Conservation (phyloP, 768 basidiomycete genomes). For the Leccinellum rugosiceps region DNA sequence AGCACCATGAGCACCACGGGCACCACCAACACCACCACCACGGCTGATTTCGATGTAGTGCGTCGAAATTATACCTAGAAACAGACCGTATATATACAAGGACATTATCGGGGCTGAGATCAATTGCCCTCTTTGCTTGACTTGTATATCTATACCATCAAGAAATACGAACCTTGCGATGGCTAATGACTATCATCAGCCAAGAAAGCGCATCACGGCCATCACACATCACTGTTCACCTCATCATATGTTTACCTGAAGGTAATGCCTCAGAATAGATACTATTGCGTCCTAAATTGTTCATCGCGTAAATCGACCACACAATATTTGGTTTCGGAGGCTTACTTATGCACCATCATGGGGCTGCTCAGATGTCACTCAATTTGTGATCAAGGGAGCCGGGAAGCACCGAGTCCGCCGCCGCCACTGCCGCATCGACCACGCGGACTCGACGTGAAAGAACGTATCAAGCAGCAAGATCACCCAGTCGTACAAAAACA, state of each 20-base stretch:
- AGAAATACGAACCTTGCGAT: not conserved
- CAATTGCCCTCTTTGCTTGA: not conserved
- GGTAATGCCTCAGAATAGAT: not conserved
- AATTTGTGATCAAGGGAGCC: not conserved
- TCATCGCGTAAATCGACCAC: not conserved
- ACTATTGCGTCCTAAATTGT: not conserved
- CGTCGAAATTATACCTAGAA: not conserved
- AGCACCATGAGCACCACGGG: not conserved
- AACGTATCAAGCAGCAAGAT: not conserved
- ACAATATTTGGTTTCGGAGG: not conserved
- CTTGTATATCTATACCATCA: not conserved
- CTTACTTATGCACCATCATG: not conserved
- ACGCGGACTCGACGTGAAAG: not conserved
- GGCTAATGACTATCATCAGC: not conserved
- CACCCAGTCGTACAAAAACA: not conserved
- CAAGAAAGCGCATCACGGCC: not conserved
- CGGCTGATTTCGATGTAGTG: not conserved
- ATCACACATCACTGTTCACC: not conserved
- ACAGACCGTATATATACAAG: constrained; percentile 7
- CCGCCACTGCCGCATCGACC: not conserved
- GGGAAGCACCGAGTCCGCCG: not conserved
- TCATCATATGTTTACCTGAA: too few relatives aligned
- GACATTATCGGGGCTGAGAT: not conserved
- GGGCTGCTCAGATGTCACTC: not conserved
- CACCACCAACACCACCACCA: not conserved